Evolutionary conservation across 495 filamentous ascomycete species (phyloP).

Genomic region (Penicillium canariense): DNA sequence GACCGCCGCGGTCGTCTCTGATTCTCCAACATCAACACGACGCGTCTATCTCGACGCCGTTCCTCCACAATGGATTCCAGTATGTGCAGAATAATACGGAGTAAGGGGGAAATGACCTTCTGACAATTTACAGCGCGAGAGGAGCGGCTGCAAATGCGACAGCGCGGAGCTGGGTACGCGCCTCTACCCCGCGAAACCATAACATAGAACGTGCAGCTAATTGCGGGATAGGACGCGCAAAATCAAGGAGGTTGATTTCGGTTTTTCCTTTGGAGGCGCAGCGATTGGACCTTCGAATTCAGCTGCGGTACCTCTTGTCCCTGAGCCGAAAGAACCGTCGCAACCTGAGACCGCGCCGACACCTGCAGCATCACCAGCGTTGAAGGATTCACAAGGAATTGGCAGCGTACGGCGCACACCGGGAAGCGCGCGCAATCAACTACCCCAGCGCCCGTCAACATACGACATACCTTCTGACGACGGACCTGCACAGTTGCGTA

Average conservation of each 20-base stretch:
- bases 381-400: slow-evolving; percentile 8
- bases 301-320: slow-evolving; percentile 15
- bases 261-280: slow-evolving; percentile 46
- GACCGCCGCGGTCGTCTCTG: slow-evolving; percentile 20
- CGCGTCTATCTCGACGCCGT: slow-evolving; percentile 39
- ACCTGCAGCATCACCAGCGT: slow-evolving; percentile 10
- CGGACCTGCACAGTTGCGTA: slow-evolving; percentile 11
- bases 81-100: slow-evolving; percentile 22
- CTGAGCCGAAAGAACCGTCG: slow-evolving; percentile 21
- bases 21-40: slow-evolving; percentile 27
- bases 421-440: slow-evolving; percentile 26
- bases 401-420: slow-evolving; percentile 16
- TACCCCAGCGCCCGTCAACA: slow-evolving; percentile 24
- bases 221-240: slow-evolving; percentile 39
- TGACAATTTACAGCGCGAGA: slow-evolving; percentile 46
- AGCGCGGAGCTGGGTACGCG: slow-evolving; percentile 58
- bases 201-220: slow-evolving; percentile 24
- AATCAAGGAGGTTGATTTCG: slow-evolving; percentile 49
- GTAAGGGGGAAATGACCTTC: neutral
- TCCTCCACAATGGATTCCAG: slow-evolving; percentile 43
- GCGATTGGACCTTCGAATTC: slow-evolving; percentile 8
- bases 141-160: slow-evolving; percentile 56
- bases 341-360: slow-evolving; percentile 13
- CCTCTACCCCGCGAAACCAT: slow-evolving; percentile 33
- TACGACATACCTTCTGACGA: slow-evolving; percentile 30